These are phyloP conservation scores for Gremmenia infestans DNA, from an alignment of 2,329 filamentous ascomycete genomes.

Conservation along the genomic window DNA sequence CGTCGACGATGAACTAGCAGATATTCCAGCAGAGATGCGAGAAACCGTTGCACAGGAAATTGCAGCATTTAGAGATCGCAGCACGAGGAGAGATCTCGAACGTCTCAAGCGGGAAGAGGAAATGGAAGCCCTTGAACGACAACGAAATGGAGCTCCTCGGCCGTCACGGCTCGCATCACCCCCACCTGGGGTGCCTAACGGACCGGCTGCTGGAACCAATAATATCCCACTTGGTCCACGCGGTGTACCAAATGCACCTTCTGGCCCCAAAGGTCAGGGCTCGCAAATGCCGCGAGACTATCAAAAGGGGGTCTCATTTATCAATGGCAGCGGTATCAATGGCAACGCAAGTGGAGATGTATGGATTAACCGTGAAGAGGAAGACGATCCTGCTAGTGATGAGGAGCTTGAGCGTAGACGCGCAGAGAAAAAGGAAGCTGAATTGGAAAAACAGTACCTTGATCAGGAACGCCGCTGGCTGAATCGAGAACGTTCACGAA, in stretches of 20 bases:
- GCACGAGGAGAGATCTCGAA: conserved; percentile 82
- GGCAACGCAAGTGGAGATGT: conserved; percentile 41
- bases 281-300: conserved; percentile 64
- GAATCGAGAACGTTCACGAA: conserved; percentile 78
- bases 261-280: conserved; percentile 60
- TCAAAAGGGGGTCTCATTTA: conserved; percentile 74
- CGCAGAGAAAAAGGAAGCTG: conserved; percentile 64
- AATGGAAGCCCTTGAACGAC: conserved; percentile 78
- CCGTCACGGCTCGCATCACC: conserved; percentile 68
- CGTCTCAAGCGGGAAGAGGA: conserved; percentile 86
- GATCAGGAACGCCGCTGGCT: conserved; percentile 89
- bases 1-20: conserved; percentile 86
- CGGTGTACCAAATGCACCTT: conserved; percentile 68
- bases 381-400: conserved; percentile 84
- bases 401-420: conserved; percentile 74
- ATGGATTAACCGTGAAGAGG: conserved; percentile 65
- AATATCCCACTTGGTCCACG: conserved; percentile 72
- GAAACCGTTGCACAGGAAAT: conserved; percentile 94
- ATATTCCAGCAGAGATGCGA: conserved; percentile 94
- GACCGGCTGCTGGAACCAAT: conserved; percentile 60
- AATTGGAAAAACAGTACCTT: conserved; percentile 73
- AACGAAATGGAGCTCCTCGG: conserved; percentile 62
- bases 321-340: conserved; percentile 70
- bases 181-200: conserved; percentile 46
- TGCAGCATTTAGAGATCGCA: conserved; percentile 86